phyloP scores from a whole-genome alignment of 805 yeast species.

The Starmerella stigmatis region DNA sequence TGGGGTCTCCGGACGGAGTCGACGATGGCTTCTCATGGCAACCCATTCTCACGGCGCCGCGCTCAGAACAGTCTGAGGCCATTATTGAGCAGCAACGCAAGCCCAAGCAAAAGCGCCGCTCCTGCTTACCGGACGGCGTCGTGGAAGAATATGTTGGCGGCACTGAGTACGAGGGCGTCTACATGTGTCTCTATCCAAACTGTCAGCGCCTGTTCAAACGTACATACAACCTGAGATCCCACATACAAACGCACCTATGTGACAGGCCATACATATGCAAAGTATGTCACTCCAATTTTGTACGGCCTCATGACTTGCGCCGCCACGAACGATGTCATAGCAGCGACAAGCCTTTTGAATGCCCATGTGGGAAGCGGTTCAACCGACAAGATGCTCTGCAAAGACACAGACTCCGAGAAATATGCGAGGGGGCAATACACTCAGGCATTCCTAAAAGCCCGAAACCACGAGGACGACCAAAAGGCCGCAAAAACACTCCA shows the following conservation, averaged over 20 bases:
- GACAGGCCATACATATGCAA: conserved; percentile 85
- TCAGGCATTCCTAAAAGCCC: conserved; percentile 17
- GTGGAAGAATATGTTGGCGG: conserved; percentile 75
- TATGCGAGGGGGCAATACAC: conserved; percentile 63
- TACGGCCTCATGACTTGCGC: conserved; percentile 86
- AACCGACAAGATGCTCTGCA: conserved; percentile 80
- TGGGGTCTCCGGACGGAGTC: conserved; percentile 11
- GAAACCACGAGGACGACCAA: conserved; percentile 20
- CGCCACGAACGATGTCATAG: conserved; percentile 83
- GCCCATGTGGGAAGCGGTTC: conserved; percentile 93
- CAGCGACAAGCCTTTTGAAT: conserved; percentile 52
- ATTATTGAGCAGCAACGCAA: conserved; percentile 29
- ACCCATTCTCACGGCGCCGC: conserved; percentile 31
- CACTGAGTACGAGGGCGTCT: conserved; percentile 61
- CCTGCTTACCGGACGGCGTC: conserved; percentile 80
- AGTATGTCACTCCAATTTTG: conserved; percentile 72
- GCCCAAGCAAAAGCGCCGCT: conserved; percentile 35
- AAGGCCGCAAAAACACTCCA: conserved; percentile 15
- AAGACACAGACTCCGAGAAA: conserved; percentile 67
- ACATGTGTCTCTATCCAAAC: conserved; percentile 59
- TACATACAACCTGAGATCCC: conserved; percentile 85
- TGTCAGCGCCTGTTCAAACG: conserved; percentile 82
- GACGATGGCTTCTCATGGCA: conserved; percentile 28
- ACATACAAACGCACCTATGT: conserved; percentile 89
- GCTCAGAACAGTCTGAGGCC: conserved; percentile 27